Evolutionary conservation across 805 yeast species (phyloP).

Genomic region (Cyberlindnera xylosilytica): DNA sequence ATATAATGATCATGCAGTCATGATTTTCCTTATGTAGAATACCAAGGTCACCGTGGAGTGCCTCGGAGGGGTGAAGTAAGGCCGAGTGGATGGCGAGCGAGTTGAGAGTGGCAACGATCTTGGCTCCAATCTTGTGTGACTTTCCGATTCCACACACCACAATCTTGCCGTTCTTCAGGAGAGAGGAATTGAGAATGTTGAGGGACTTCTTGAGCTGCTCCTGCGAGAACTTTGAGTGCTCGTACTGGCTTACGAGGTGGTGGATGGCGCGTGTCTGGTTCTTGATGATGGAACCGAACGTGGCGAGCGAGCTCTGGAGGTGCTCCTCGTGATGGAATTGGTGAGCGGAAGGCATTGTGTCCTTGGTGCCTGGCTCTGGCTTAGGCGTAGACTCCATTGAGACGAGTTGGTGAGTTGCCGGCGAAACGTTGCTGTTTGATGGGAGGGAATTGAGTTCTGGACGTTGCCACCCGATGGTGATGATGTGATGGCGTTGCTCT

Average conservation of each 20-base stretch:
- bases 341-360: neutral
- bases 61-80: conserved; percentile 78
- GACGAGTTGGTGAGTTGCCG: no score
- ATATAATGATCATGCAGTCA: conserved; percentile 61
- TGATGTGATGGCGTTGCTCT: no score
- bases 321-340: conserved; percentile 20
- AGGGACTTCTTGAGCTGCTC: conserved; percentile 42
- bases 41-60: conserved; percentile 89
- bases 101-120: conserved; percentile 77
- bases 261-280: conserved; percentile 47
- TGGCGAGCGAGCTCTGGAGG: conserved; percentile 24
- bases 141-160: conserved; percentile 85
- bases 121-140: conserved; percentile 73
- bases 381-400: neutral
- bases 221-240: conserved; percentile 42
- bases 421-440: no score
- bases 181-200: conserved; percentile 32
- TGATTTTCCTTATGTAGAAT: conserved; percentile 50
- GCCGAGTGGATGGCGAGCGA: conserved; percentile 72
- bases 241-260: conserved; percentile 44
- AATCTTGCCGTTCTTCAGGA: conserved; percentile 59
- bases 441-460: no score
- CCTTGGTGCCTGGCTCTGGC: neutral
- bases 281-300: conserved; percentile 40
- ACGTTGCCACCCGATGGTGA: no score